Evolutionary conservation across 2,329 filamentous ascomycete species (phyloP).

Genomic region (Aspergillus fumigatiaffinis): DNA sequence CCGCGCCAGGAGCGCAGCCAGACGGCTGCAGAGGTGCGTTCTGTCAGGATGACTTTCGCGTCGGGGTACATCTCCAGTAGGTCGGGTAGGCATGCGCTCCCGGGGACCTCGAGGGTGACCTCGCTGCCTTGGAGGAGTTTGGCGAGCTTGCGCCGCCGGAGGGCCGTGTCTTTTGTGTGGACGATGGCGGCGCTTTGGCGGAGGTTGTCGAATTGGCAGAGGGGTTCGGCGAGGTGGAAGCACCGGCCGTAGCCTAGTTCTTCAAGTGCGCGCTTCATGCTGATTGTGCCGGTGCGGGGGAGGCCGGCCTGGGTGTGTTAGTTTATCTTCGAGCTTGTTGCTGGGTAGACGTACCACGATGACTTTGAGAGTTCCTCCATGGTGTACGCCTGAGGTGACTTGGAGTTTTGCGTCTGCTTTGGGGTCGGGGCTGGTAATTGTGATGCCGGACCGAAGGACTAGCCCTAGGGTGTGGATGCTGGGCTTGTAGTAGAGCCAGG

Average conservation of each 20-base stretch:
- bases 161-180: conserved; percentile 12
- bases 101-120: conserved; percentile 13
- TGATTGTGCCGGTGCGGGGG: conserved; percentile 16
- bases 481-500: conserved; percentile 9
- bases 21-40: conserved; percentile 11
- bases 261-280: conserved; percentile 15
- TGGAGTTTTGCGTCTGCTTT: conserved; percentile 8
- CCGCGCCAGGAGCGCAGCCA: conserved; percentile 14
- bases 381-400: conserved; percentile 4
- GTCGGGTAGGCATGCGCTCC: conserved; percentile 11
- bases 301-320: conserved; percentile 12
- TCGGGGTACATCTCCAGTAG: conserved; percentile 14
- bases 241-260: conserved; percentile 14
- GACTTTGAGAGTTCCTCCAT: conserved; percentile 8
- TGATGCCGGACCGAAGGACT: conserved; percentile 9
- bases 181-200: conserved; percentile 11
- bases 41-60: conserved; percentile 9
- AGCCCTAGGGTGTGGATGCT: conserved; percentile 9
- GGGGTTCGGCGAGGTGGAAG: conserved; percentile 14
- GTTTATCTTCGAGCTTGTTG: background rate
- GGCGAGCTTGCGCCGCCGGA: conserved; percentile 10
- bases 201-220: conserved; percentile 14
- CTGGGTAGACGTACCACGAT: conserved; percentile 10
- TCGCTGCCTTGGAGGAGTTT: conserved; percentile 9
- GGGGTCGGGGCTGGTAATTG: conserved; percentile 10